Conservation (phyloP, 192 early-diverging fungal species). For the Coemansia sp. region DNA sequence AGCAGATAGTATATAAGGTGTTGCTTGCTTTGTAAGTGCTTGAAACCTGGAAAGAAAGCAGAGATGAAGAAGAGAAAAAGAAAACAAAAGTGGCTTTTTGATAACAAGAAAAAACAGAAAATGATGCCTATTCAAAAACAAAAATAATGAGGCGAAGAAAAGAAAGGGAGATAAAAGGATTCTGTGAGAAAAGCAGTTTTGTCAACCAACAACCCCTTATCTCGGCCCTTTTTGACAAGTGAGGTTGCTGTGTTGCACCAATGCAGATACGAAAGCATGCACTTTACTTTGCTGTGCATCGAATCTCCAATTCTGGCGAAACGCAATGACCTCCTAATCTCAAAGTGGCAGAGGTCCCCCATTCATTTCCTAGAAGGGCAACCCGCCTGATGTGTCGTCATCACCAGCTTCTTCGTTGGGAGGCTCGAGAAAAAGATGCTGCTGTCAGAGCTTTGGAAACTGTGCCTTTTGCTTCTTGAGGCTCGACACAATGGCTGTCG, state of each 20-base stretch:
- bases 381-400: too few relatives aligned
- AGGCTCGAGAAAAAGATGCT: not conserved
- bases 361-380: too few relatives aligned
- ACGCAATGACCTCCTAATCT: too few relatives aligned
- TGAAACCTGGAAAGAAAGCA: not conserved
- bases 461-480: slow-evolving; percentile 37
- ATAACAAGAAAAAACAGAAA: not conserved
- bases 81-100: too few relatives aligned
- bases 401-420: too few relatives aligned
- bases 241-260: too few relatives aligned
- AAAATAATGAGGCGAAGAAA: not conserved
- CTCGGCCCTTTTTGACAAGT: not conserved
- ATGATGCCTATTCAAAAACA: too few relatives aligned
- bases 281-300: too few relatives aligned
- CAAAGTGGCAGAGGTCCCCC: too few relatives aligned
- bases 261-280: too few relatives aligned
- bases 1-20: too few relatives aligned
- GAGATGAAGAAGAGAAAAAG: not conserved
- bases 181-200: too few relatives aligned
- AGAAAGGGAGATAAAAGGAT: not conserved
- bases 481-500: slow-evolving; percentile 36
- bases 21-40: not conserved
- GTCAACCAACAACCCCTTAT: not conserved
- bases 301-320: not conserved
- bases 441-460: slow-evolving; percentile 43